Evolutionary conservation across 139 green algal genomes (phyloP), one percentile per base, ranked within the genome.

Genomic region (Chlorella sp.): DNA sequence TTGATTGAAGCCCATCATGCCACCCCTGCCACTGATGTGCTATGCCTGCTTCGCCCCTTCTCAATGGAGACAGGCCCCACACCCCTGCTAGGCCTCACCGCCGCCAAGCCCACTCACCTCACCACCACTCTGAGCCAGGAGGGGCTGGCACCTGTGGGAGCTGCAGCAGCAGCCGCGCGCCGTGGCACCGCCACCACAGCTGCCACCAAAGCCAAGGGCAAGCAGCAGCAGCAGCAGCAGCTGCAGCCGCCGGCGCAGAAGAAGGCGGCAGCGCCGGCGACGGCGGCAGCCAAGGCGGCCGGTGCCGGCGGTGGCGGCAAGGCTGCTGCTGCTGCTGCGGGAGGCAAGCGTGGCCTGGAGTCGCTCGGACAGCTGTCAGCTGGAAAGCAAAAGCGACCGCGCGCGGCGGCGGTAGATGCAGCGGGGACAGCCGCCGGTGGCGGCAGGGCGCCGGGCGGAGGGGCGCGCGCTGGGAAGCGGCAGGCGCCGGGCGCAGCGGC

Each of bases 41-140:
- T 34, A 37, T 30, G 16, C 77, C 81, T 34, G 21, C 80, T 57
- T 24, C 32, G 26, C 37, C 79, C 42, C 28, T 75, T 19, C 60
- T 30, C 2, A 0, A 32, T 42, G 26, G 16, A 81, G n/a, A 30
- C 68, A 88, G 84, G 37, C 11, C 84, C 68, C 34, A 39, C 73
- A 12, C 84, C 40, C 2, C 84, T 88, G 66, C 39, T 88, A 32
- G 84, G 84, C 40, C 68, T 88, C 19, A 66, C 84, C 0, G 68
- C 39, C 21, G 40, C 40, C 48, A 80, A 88, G 84, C 19, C n/a
- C 1, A 30, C 39, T 2, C 84, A 68, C 68, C 66, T 88, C 21
- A 88, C 84, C 39, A 88, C 84, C 66, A 81, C 68, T 15, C 66
- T 88, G 39, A 81, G 84, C 66, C 84, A 88, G 40, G 84, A 88